Evolutionary conservation across 169 alveolate genomes (phyloP).

Genomic region (Cryptosporidium tyzzeri): DNA sequence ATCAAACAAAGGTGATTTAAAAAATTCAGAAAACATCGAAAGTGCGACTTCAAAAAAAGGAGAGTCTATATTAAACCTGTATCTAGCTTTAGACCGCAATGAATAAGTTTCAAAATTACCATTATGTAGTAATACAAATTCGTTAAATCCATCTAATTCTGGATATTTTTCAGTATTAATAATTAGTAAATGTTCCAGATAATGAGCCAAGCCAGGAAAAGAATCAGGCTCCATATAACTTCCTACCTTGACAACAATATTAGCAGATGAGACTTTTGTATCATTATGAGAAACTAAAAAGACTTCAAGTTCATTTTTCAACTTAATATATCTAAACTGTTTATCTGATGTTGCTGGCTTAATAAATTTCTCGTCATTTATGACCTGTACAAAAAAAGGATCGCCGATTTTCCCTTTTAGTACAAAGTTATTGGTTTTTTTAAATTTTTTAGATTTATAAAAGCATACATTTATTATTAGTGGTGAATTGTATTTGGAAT

Average conservation of each 20-base stretch:
- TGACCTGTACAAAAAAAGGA: not conserved
- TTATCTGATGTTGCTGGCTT: slow-evolving; percentile 34
- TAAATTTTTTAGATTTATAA: not conserved
- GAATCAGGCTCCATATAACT: slow-evolving; percentile 79
- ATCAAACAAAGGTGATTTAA: slow-evolving; percentile 82
- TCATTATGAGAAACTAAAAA: slow-evolving; percentile 81
- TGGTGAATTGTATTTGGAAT: not conserved
- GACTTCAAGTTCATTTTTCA: slow-evolving; percentile 81
- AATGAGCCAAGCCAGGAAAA: slow-evolving; percentile 89
- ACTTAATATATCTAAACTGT: slow-evolving; percentile 68
- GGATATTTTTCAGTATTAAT: slow-evolving; percentile 88
- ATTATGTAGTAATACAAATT: slow-evolving; percentile 78
- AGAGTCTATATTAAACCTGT: slow-evolving; percentile 78
- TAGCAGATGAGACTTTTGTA: slow-evolving; percentile 82
- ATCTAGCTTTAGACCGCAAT: no score
- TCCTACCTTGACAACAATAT: slow-evolving; percentile 85
- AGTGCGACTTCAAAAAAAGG: slow-evolving; percentile 80
- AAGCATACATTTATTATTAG: not conserved
- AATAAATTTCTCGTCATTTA: slow-evolving; percentile 19
- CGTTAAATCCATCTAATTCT: slow-evolving; percentile 79
- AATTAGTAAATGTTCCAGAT: slow-evolving; percentile 88
- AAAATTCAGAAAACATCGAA: slow-evolving; percentile 84
- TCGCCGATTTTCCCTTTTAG: not conserved
- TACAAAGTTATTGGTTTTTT: not conserved
- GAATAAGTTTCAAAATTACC: slow-evolving; percentile 86